Evolutionary conservation across 164 flowering plant genomes (phyloP).

Genomic region (Piper longum): DNA sequence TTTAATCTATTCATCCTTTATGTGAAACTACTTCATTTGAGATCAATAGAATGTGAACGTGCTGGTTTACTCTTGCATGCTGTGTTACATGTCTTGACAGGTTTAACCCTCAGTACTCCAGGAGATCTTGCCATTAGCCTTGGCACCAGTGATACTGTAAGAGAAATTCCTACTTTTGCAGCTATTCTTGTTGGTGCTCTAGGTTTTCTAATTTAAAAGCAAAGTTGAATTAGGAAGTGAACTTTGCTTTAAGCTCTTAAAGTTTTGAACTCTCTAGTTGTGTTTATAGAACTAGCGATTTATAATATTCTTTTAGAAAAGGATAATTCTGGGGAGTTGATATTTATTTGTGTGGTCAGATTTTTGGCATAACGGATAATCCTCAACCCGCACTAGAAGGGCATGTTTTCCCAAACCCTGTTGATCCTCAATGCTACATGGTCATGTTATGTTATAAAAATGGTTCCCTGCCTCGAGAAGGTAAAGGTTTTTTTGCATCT

Average conservation of each 20-base stretch:
- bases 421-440: constrained; percentile 22
- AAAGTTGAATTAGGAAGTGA: no score
- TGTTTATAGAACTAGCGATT: no score
- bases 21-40: no score
- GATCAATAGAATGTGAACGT: background rate
- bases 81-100: constrained; percentile 19
- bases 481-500: constrained; percentile 14
- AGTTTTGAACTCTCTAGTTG: no score
- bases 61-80: background rate
- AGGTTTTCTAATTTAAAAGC: no score
- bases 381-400: constrained; percentile 29
- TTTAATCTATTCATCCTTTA: no score
- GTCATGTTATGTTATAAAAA: constrained; percentile 74
- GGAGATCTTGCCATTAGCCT: constrained; percentile 91
- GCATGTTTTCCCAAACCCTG: constrained; percentile 92
- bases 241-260: no score
- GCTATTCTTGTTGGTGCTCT: no score
- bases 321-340: no score
- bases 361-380: constrained; percentile 4
- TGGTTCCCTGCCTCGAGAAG: constrained; percentile 94
- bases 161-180: constrained; percentile 5
- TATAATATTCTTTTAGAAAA: no score
- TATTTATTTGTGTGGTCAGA: no score
- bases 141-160: constrained; percentile 94
- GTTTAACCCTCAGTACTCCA: constrained; percentile 63